These are phyloP conservation scores for Cerrena zonata DNA, from an alignment of 1,284 basidiomycete species.

Conservation along the genomic window DNA sequence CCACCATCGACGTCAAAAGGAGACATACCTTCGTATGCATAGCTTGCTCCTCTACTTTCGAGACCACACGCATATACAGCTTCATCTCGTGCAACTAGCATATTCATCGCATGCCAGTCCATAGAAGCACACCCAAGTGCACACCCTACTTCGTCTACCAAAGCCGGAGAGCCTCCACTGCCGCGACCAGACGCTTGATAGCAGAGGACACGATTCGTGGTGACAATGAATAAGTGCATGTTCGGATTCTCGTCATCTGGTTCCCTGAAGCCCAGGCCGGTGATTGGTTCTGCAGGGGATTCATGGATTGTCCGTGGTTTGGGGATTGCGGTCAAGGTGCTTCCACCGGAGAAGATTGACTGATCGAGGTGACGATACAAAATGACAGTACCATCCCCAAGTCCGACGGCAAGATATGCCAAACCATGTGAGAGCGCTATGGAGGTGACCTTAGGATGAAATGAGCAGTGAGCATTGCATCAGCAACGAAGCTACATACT, in stretches of 20 bases:
- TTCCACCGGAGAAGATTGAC: conserved; percentile 61
- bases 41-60: conserved; percentile 80
- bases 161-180: conserved; percentile 57
- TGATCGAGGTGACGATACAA: conserved; percentile 88
- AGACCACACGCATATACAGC: conserved; percentile 85
- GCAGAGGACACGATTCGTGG: conserved; percentile 74
- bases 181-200: conserved; percentile 77
- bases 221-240: conserved; percentile 79
- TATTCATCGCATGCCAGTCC: conserved; percentile 64
- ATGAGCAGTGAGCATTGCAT: conserved; percentile 9
- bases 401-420: conserved; percentile 82
- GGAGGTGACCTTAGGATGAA: conserved; percentile 67
- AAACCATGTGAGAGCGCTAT: conserved; percentile 78
- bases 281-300: conserved; percentile 79
- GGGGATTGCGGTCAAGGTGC: conserved; percentile 65
- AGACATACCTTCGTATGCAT: conserved; percentile 81
- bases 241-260: conserved; percentile 46
- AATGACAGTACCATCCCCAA: conserved; percentile 91
- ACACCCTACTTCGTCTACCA: conserved; percentile 83
- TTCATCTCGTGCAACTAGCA: conserved; percentile 87
- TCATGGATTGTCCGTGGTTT: conserved; percentile 80
- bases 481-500: conserved; percentile 36
- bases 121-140: conserved; percentile 81
- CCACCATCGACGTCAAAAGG: background rate
- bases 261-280: conserved; percentile 83